Evolutionary conservation across 371 early-diverging fungal species (phyloP).

Genomic region (Capniomyces stellatus): DNA sequence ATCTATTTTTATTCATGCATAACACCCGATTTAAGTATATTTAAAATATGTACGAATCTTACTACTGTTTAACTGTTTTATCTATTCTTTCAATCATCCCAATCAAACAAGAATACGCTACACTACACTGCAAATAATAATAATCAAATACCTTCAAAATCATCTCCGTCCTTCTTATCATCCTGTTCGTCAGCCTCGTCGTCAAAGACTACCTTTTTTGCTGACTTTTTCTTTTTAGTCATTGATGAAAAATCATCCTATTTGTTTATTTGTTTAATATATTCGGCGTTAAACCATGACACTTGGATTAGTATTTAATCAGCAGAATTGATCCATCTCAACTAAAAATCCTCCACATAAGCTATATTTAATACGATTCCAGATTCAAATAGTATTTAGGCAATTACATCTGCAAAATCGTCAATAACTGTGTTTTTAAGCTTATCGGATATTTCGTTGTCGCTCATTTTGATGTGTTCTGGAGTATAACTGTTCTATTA

Average conservation of each 20-base stretch:
- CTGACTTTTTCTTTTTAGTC: constrained; percentile 46
- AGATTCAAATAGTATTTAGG: background rate
- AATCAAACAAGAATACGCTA: too few species aligned
- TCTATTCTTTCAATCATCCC: too few species aligned
- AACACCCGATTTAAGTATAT: background rate
- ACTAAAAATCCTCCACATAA: too few species aligned
- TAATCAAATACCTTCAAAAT: constrained; percentile 20
- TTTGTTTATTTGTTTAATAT: background rate
- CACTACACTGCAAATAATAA: background rate
- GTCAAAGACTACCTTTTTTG: constrained; percentile 25
- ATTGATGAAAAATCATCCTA: constrained; percentile 3
- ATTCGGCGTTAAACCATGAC: too few species aligned
- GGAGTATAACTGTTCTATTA: too few species aligned
- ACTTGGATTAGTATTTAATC: too few species aligned
- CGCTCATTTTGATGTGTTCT: constrained; percentile 4
- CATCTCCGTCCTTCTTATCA: constrained; percentile 11
- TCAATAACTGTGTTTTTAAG: background rate
- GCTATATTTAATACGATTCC: background rate
- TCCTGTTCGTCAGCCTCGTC: constrained; percentile 9
- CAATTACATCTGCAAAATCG: constrained; percentile 1
- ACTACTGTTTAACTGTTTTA: too few species aligned
- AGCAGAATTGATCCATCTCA: too few species aligned
- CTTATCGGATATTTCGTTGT: constrained; percentile 1
- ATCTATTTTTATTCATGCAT: constrained; percentile 7
- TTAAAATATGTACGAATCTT: background rate